phyloP scores from a whole-genome alignment of 345 rosid genomes.

The Brassica napus region Da-Ae NC_063449.1:15290501-15291000 shows the following conservation, averaged over 20 bases:
- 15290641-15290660: neutral
- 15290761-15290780: neutral
- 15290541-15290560: too few species aligned
- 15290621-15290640: neutral
- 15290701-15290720: neutral
- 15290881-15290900: too few species aligned
- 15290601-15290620: neutral
- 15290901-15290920: too few species aligned
- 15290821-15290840: too few species aligned
- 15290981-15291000: too few species aligned
- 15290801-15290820: neutral
- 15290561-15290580: neutral
- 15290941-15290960: too few species aligned
- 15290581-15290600: neutral
- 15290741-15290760: neutral
- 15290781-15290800: neutral
- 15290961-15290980: too few species aligned
- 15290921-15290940: too few species aligned
- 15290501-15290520: neutral
- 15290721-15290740: conserved; percentile 13
- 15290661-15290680: neutral
- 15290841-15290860: too few species aligned
- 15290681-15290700: neutral
- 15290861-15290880: too few species aligned
- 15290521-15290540: neutral